Evolutionary conservation across 2,329 filamentous ascomycete species (phyloP).

Genomic region (Monilinia aucupariae): DNA sequence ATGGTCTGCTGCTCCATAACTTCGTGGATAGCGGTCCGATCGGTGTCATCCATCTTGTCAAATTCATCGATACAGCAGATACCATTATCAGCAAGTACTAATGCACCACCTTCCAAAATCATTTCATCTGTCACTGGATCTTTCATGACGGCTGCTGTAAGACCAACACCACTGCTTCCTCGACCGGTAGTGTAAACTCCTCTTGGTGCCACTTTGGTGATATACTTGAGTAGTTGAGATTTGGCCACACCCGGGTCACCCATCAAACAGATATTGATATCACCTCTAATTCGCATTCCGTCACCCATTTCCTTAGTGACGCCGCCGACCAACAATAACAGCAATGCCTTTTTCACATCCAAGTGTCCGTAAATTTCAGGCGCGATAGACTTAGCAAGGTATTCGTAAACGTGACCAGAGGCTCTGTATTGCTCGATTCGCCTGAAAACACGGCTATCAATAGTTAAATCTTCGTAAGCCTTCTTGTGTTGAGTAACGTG

Average conservation of each 20-base stretch:
- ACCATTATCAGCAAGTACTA: slow-evolving; percentile 74
- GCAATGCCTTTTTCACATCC: slow-evolving; percentile 94
- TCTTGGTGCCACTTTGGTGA: slow-evolving; percentile 93
- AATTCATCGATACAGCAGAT: slow-evolving; percentile 84
- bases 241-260: slow-evolving; percentile 99
- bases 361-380: slow-evolving; percentile 95
- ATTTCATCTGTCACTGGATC: slow-evolving; percentile 76
- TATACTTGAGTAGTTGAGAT: slow-evolving; percentile 96
- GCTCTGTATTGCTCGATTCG: slow-evolving; percentile 81
- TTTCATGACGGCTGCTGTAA: slow-evolving; percentile 75
- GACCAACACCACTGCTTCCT: slow-evolving; percentile 73
- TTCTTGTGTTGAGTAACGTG: slow-evolving; percentile 95
- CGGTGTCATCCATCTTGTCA: slow-evolving; percentile 78
- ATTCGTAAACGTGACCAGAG: slow-evolving; percentile 90
- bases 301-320: slow-evolving; percentile 96
- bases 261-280: slow-evolving; percentile 99
- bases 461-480: slow-evolving; percentile 85
- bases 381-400: slow-evolving; percentile 90
- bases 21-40: slow-evolving; percentile 77
- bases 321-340: slow-evolving; percentile 92
- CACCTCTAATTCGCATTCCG: slow-evolving; percentile 97
- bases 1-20: slow-evolving; percentile 87
- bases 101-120: slow-evolving; percentile 72
- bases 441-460: slow-evolving; percentile 72
- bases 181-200: slow-evolving; percentile 77